Conservation (phyloP, 164 flowering plant species). For the Umbilicus rupestris region DNA sequence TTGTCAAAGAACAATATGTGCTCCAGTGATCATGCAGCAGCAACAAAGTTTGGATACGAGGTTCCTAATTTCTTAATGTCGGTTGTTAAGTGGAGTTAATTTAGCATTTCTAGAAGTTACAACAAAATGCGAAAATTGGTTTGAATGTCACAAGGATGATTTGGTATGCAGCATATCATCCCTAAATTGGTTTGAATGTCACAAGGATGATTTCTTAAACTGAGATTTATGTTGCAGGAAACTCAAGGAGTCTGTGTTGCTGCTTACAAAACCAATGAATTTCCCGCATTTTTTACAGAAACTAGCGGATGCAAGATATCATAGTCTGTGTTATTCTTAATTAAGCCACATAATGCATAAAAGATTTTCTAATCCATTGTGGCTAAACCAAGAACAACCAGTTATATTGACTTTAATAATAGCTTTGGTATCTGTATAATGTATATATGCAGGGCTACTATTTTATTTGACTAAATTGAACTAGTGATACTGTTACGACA, state of each 20-base stretch:
- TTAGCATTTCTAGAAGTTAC: background rate
- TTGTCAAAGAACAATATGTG: background rate
- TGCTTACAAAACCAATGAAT: constrained; percentile 66
- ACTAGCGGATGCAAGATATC: constrained; percentile 81
- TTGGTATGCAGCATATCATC: constrained; percentile 38
- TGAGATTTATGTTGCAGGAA: constrained; percentile 45
- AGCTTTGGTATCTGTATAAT: too few species aligned
- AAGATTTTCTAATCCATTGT: background rate
- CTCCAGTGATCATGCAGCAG: background rate
- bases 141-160: constrained; percentile 34
- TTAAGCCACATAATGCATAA: background rate
- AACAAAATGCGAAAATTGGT: background rate
- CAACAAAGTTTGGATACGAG: constrained; percentile 31
- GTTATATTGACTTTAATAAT: too few species aligned
- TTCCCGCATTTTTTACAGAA: constrained; percentile 93
- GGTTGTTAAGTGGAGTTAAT: background rate
- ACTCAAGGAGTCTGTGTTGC: constrained; percentile 93
- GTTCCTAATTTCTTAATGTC: constrained; percentile 37
- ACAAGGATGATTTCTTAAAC: background rate
- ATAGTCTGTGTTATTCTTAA: background rate
- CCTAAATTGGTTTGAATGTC: background rate
- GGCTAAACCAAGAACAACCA: background rate
- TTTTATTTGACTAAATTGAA: too few species aligned
- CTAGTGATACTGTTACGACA: too few species aligned
- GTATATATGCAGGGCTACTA: too few species aligned